Percentiles rank a stretch among this genome's conserved stretches.
phyloP scores from a whole-genome alignment of 257 asterid genomes.

The Nicotiana attenuata region DNA sequence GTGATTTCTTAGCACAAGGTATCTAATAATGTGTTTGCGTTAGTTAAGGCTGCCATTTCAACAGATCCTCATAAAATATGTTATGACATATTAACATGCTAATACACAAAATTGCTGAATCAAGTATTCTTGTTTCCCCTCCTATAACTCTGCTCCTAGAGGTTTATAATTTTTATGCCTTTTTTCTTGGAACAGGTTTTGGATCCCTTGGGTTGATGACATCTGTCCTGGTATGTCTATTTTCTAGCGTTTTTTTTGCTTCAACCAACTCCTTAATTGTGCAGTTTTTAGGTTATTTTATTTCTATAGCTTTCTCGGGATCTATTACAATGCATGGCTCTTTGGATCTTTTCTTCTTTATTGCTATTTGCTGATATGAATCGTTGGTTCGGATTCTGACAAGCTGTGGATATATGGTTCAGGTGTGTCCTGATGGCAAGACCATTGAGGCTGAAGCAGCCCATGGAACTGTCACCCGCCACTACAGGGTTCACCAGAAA shows the following conservation, averaged over 20 bases:
- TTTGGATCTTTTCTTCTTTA: neutral
- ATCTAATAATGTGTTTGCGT: neutral
- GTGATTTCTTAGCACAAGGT: slow-evolving; percentile 99
- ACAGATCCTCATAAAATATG: neutral
- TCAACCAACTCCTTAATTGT: neutral
- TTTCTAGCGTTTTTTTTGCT: neutral
- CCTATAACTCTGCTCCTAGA: neutral
- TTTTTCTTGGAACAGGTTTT: slow-evolving; percentile 51
- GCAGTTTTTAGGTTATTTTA: neutral
- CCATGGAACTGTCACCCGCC: slow-evolving; percentile 98
- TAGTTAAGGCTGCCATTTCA: neutral
- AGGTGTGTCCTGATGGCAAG: slow-evolving; percentile 99
- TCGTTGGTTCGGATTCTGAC: neutral
- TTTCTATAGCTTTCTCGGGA: neutral
- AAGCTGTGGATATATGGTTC: slow-evolving; percentile 11
- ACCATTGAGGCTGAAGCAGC: slow-evolving; percentile 99
- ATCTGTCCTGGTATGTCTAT: slow-evolving; percentile 77
- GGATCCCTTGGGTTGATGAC: slow-evolving; percentile 99
- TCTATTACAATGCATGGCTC: neutral
- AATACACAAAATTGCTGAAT: neutral
- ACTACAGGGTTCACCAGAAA: slow-evolving; percentile 95
- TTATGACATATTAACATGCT: neutral
- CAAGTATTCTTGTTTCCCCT: neutral
- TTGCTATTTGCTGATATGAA: neutral
- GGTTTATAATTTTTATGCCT: neutral